Conservation (phyloP, 495 filamentous ascomycete species). For the Penicillium verhagenii region DNA sequence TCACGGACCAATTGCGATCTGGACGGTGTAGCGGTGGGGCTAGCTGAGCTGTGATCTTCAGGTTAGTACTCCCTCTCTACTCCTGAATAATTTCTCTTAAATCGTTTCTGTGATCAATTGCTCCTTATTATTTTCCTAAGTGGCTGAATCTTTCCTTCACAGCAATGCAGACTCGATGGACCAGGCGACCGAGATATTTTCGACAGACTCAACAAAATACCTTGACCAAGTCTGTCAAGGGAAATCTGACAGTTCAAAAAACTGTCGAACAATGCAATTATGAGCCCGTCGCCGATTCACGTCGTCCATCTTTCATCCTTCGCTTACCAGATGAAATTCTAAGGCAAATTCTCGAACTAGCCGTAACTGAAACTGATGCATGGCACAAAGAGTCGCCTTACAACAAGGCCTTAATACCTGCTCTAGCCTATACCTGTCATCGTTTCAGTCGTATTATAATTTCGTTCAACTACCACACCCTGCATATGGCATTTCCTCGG, state of each 20-base stretch:
- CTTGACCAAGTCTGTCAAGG: background rate
- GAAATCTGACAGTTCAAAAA: background rate
- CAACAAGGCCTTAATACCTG: background rate
- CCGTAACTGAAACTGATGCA: background rate
- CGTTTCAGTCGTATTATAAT: background rate
- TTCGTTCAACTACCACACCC: background rate
- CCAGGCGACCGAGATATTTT: background rate
- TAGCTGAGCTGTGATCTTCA: background rate
- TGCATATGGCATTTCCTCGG: background rate
- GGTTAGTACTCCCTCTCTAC: background rate
- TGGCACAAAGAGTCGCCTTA: background rate
- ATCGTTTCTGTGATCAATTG: background rate
- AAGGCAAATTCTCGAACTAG: background rate
- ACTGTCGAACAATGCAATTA: background rate
- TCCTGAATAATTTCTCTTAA: background rate
- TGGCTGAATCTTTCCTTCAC: background rate
- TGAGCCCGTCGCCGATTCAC: background rate
- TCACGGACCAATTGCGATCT: background rate
- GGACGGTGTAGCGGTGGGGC: background rate
- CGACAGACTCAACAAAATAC: background rate
- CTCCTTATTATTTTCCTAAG: background rate
- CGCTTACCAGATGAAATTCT: background rate
- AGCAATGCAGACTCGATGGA: background rate
- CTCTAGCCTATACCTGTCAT: background rate
- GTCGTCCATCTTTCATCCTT: background rate